Conservation (phyloP, 2,329 filamentous ascomycete genomes). For the Colletotrichum neosansevieriae region DNA sequence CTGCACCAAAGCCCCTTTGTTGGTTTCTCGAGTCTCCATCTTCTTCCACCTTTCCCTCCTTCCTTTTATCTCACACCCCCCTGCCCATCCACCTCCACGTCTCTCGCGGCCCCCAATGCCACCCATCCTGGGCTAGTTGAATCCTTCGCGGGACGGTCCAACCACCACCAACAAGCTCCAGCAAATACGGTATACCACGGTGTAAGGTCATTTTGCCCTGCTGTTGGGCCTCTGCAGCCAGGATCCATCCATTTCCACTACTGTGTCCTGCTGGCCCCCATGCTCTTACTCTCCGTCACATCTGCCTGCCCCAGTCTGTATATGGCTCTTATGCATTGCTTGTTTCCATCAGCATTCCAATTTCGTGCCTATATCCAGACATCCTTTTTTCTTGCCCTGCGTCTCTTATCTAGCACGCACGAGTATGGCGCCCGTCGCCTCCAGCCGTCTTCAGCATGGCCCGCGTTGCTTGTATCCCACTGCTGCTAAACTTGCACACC, state of each 20-base stretch:
- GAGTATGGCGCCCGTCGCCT: neutral
- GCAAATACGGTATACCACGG: neutral
- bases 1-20: neutral
- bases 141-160: slow-evolving; percentile 32
- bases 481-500: slow-evolving; percentile 7
- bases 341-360: slow-evolving; percentile 17
- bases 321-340: slow-evolving; percentile 1
- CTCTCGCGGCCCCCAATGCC: slow-evolving; percentile 34
- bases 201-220: neutral
- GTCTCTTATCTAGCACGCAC: neutral
- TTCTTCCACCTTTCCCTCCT: neutral
- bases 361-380: neutral
- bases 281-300: neutral
- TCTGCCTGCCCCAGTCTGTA: neutral
- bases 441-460: neutral
- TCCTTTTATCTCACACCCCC: slow-evolving; percentile 4
- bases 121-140: slow-evolving; percentile 26
- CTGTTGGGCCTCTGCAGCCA: neutral
- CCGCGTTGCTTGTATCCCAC: neutral
- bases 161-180: slow-evolving; percentile 24
- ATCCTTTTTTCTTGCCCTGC: neutral
- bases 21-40: neutral
- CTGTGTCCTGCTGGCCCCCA: slow-evolving; percentile 1
- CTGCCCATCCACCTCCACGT: slow-evolving; percentile 6
- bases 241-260: neutral